Base-by-base conservation (phyloP, 805 yeast species). In the Kazachstania bromeliacearum region DNA sequence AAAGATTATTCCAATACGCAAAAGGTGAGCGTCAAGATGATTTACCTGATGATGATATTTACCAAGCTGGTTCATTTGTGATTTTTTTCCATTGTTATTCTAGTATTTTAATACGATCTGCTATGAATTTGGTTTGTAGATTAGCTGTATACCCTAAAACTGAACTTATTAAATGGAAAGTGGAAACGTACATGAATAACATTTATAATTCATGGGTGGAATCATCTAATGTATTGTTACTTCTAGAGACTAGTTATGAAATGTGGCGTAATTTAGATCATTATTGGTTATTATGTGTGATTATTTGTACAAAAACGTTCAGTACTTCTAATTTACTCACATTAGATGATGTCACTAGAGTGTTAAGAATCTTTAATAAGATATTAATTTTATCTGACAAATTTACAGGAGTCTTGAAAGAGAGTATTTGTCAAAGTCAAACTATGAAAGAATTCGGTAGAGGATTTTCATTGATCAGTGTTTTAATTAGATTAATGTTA, bases 1-100 rank as follows among this genome's bases (percentile, higher is more conserved):
- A 31, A 15, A 40, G 26, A 31, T 31, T 53, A 18, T 43, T 45
- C 33, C 46, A 47, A 15, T 40, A 42, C 19, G 46, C 45, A 16
- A 28, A 10, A 4, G 7, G 15, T 4, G 5, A 4, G 29, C 15
- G 15, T 9, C 25, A 22, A 12, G 10, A 24, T 21, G 14, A 34
- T 14, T 18, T 34, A 9, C 31, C 43, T 10, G 35, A 22, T 19
- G 35, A 39, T 15, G 42, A 41, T 13, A 28, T 28, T 16, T 31
- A 36, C 21, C 27, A 32, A 27, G 43, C 47, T 4, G 39, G 35
- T 21, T 27, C 34, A 18, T 43, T 37, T 28, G 43, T 42, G 3
- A 33, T 44, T 8, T 10, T 23, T 10, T 31, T 34, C 23, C 44
- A 42, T 19, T 43, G 21, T 24, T 37, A 15, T 40, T 31, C 21